A percentile compares a stretch with the other conserved stretches of the same genome.
Evolutionary conservation across 495 filamentous ascomycete genomes (phyloP).

Genomic region (Penicillium atrosanguineum): DNA sequence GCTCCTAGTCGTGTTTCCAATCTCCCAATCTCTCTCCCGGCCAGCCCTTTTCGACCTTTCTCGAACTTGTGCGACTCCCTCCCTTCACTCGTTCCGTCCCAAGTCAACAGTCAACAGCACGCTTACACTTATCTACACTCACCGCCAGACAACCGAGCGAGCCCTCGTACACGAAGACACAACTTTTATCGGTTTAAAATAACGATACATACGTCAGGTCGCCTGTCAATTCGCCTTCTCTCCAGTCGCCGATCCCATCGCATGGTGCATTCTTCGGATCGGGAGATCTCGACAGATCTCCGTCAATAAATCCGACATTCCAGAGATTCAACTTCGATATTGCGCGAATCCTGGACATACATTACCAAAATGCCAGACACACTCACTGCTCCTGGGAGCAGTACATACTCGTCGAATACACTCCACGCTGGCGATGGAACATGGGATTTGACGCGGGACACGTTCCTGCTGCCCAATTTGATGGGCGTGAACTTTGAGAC

Average conservation of each 20-base stretch:
- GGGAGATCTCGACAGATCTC: slow-evolving; percentile 51
- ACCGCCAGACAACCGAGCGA: slow-evolving; percentile 6
- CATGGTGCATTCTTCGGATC: slow-evolving; percentile 50
- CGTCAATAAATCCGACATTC: slow-evolving; percentile 38
- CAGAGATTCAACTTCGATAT: slow-evolving; percentile 19
- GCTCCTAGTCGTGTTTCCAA: slow-evolving; percentile 14
- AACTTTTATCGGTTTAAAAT: background rate
- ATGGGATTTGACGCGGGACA: slow-evolving; percentile 81
- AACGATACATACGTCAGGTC: background rate
- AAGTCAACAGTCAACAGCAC: background rate
- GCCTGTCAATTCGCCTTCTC: slow-evolving; percentile 15
- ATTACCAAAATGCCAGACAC: slow-evolving; percentile 40
- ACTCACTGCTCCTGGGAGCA: slow-evolving; percentile 76
- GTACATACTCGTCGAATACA: slow-evolving; percentile 77
- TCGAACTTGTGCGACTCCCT: slow-evolving; percentile 10
- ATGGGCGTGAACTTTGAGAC: slow-evolving; percentile 86
- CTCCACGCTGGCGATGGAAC: slow-evolving; percentile 88
- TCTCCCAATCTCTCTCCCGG: background rate
- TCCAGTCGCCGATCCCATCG: slow-evolving; percentile 20
- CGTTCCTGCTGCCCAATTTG: slow-evolving; percentile 83
- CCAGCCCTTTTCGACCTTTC: background rate
- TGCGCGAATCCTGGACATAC: slow-evolving; percentile 3
- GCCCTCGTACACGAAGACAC: slow-evolving; percentile 2
- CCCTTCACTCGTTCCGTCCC: slow-evolving; percentile 9
- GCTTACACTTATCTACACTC: background rate